phyloP scores from a whole-genome alignment of 2,329 filamentous ascomycete species.

The Colletotrichum scovillei region DNA sequence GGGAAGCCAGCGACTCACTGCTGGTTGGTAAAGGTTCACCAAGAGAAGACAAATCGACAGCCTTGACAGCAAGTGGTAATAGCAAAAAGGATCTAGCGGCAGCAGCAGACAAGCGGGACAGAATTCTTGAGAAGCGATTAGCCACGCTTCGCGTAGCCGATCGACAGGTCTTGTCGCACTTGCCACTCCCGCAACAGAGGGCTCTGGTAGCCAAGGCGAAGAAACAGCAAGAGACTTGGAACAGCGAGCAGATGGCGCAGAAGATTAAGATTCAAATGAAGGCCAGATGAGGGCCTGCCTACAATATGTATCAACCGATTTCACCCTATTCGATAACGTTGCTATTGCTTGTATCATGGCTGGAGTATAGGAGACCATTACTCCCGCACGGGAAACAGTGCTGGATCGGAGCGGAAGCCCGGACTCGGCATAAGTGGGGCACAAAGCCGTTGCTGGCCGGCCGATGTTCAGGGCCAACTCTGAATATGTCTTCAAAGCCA shows the following conservation, averaged over 20 bases:
- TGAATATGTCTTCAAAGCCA: neutral
- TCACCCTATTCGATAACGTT: neutral
- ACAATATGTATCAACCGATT: neutral
- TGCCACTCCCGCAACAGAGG: constrained; percentile 43
- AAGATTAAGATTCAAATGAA: constrained; percentile 36
- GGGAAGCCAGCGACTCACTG: neutral
- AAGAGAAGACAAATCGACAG: neutral
- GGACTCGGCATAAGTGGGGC: no score
- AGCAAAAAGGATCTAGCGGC: neutral
- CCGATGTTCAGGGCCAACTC: neutral
- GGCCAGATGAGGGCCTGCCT: constrained; percentile 37
- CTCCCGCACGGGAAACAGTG: no score
- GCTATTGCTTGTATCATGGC: neutral
- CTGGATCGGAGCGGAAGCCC: neutral
- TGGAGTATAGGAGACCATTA: neutral
- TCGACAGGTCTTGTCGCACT: constrained; percentile 40
- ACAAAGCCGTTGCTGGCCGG: neutral
- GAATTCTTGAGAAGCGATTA: constrained; percentile 37
- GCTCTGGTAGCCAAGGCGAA: constrained; percentile 42
- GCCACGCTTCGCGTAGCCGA: constrained; percentile 41
- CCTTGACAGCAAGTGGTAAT: neutral
- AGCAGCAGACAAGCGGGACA: constrained; percentile 20
- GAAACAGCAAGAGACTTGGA: constrained; percentile 42
- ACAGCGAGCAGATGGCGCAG: constrained; percentile 32
- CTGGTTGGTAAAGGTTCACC: no score